phyloP scores from a whole-genome alignment of 768 basidiomycete genomes.

The Phaeotremella fagi region DNA sequence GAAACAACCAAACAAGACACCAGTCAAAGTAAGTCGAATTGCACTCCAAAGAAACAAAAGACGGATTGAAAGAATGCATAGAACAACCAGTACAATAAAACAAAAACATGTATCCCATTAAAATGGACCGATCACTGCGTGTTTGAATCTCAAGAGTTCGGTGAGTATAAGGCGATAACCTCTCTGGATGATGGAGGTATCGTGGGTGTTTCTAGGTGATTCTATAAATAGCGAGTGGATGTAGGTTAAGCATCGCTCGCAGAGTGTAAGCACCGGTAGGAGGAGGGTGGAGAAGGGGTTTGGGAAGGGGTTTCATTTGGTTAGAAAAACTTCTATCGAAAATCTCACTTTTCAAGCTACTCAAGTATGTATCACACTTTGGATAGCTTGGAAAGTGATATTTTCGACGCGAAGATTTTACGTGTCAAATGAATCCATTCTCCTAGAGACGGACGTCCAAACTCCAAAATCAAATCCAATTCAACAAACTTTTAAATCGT shows the following conservation, averaged over 20 bases:
- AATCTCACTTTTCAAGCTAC: not conserved
- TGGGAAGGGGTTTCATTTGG: not conserved
- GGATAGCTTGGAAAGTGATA: not conserved
- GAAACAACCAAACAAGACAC: too few species aligned
- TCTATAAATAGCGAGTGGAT: constrained; percentile 93
- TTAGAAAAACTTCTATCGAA: not conserved
- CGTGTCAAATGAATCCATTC: too few species aligned
- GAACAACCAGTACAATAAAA: too few species aligned
- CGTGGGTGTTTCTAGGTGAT: constrained; percentile 62
- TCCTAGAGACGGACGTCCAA: too few species aligned
- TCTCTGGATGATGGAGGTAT: constrained; percentile 34
- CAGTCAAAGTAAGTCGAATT: too few species aligned
- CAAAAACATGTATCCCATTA: constrained; percentile 28
- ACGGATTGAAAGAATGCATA: not conserved
- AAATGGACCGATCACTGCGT: constrained; percentile 41
- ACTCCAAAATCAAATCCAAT: too few species aligned
- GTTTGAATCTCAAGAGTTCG: constrained; percentile 26
- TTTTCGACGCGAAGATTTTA: too few species aligned
- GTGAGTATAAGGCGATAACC: constrained; percentile 48
- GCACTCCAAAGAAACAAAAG: not conserved
- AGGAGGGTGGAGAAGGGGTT: constrained; percentile 3
- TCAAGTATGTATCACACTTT: not conserved
- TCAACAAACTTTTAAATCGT: too few species aligned
- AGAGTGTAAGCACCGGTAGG: constrained; percentile 88
- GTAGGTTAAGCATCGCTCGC: constrained; percentile 55